phyloP scores from a whole-genome alignment of 2,329 filamentous ascomycete genomes.

The Epichloe uncinata region DNA sequence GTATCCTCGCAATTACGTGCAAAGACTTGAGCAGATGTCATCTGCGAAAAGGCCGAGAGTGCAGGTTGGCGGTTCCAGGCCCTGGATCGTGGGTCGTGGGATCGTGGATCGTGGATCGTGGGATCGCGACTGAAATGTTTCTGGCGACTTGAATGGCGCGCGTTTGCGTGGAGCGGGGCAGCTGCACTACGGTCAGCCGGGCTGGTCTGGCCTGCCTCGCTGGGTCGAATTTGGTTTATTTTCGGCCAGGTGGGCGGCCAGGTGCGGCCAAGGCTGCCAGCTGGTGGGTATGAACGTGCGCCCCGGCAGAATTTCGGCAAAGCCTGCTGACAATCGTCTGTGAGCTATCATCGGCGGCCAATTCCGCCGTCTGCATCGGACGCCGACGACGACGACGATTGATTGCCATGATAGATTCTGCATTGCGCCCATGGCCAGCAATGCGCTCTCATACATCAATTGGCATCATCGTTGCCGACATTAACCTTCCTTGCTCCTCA shows the following conservation, averaged over 20 bases:
- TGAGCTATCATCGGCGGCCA: background rate
- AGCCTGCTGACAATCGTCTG: no score
- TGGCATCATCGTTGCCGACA: background rate
- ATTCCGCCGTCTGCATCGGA: background rate
- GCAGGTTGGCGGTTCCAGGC: background rate
- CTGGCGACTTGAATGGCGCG: slow-evolving; percentile 6
- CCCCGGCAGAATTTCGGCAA: background rate
- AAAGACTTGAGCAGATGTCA: slow-evolving; percentile 6
- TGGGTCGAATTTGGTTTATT: slow-evolving; percentile 1
- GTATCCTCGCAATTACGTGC: slow-evolving; percentile 7
- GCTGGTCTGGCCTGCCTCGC: background rate
- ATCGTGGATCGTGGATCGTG: no score
- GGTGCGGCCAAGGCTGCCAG: background rate
- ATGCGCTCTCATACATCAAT: background rate
- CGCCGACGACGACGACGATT: background rate
- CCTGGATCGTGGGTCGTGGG: background rate
- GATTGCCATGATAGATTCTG: background rate
- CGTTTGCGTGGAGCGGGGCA: slow-evolving; percentile 5
- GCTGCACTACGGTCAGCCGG: no score
- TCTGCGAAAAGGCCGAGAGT: slow-evolving; percentile 7
- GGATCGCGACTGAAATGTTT: slow-evolving; percentile 5
- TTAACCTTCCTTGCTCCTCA: background rate
- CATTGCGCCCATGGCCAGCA: background rate
- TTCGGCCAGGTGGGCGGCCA: background rate
- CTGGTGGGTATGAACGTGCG: background rate